A percentile compares a stretch with the other conserved stretches of the same genome.
Conservation (phyloP, 441 rosid species). For the Adansonia grandidieri region DNA sequence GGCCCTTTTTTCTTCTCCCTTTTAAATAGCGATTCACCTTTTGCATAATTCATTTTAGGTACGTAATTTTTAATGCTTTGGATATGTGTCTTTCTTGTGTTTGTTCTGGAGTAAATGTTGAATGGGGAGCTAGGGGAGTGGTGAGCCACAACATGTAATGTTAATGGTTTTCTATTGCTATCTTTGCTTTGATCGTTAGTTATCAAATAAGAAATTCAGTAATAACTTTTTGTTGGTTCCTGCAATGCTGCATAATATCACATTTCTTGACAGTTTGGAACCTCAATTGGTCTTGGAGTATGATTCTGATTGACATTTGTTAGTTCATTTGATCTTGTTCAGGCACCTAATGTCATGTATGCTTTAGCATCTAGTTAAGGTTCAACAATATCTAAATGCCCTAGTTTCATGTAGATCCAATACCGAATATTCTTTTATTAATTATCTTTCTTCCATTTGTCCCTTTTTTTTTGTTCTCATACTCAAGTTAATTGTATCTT, state of each 20-base stretch:
- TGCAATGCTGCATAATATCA: slow-evolving; percentile 14
- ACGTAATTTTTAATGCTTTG: not conserved
- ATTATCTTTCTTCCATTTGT: not conserved
- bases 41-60: slow-evolving; percentile 17
- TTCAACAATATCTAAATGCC: slow-evolving; percentile 13
- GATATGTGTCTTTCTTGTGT: not conserved
- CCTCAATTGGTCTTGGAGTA: not conserved
- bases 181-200: not conserved
- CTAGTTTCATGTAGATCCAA: slow-evolving; percentile 9
- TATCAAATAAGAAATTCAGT: slow-evolving; percentile 3
- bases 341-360: slow-evolving; percentile 7
- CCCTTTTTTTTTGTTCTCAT: slow-evolving; percentile 14
- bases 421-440: not conserved
- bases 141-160: not conserved
- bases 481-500: slow-evolving; percentile 28
- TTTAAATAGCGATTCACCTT: slow-evolving; percentile 12
- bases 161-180: slow-evolving; percentile 1
- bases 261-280: slow-evolving; percentile 11
- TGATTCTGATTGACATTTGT: slow-evolving; percentile 2
- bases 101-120: slow-evolving; percentile 14
- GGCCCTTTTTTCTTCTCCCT: not conserved
- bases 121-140: slow-evolving; percentile 3
- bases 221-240: slow-evolving; percentile 10
- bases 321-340: slow-evolving; percentile 17
- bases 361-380: not conserved